Conservation (phyloP, 202 grass and related monocot genomes). For the Eragrostis tef region DNA sequence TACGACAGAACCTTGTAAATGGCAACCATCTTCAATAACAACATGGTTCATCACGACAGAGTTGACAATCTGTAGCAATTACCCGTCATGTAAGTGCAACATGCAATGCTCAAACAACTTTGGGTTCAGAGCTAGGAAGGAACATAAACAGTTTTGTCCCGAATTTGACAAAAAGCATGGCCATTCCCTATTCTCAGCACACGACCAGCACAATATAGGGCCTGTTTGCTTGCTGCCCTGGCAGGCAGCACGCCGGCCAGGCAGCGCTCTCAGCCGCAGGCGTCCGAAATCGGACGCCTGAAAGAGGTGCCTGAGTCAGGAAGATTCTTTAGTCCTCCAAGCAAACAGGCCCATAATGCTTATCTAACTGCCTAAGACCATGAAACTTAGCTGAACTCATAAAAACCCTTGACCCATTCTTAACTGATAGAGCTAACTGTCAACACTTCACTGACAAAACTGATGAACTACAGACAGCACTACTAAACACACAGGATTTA, state of each 20-base stretch:
- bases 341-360: too few species aligned
- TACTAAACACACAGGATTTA: not conserved
- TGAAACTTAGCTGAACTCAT: not conserved
- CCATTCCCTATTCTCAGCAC: too few species aligned
- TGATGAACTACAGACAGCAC: not conserved
- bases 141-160: too few species aligned
- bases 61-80: slow-evolving; percentile 77
- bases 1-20: slow-evolving; percentile 92
- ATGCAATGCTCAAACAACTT: not conserved
- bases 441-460: not conserved
- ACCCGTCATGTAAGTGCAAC: not conserved
- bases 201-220: too few species aligned
- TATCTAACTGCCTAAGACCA: not conserved
- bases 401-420: not conserved
- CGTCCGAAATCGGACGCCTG: too few species aligned
- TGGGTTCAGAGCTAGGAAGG: not conserved
- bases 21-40: slow-evolving; percentile 94
- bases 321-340: too few species aligned
- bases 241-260: too few species aligned
- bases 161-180: too few species aligned
- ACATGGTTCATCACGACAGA: slow-evolving; percentile 95
- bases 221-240: too few species aligned
- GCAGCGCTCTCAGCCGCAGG: too few species aligned
- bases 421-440: not conserved
- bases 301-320: too few species aligned